Percentiles rank a stretch among this genome's conserved stretches.
Conservation (phyloP, 2,329 filamentous ascomycete species). For the Fusarium haematococcum region DNA sequence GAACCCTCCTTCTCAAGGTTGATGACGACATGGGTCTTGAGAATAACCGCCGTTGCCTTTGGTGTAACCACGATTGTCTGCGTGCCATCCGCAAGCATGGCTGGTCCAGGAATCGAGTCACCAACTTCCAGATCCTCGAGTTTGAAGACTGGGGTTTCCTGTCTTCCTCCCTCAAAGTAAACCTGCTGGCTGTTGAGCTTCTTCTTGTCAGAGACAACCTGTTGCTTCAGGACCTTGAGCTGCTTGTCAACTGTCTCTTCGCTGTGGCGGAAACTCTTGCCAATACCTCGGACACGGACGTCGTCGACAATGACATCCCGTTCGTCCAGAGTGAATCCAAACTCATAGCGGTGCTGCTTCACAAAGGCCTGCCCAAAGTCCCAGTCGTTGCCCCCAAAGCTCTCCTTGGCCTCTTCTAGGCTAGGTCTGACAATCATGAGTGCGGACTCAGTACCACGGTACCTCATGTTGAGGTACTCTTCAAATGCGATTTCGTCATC, state of each 20-base stretch:
- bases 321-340: conserved; percentile 87
- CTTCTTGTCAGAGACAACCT: conserved; percentile 68
- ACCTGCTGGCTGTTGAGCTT: conserved; percentile 76
- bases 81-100: conserved; percentile 86
- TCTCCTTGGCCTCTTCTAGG: conserved; percentile 68
- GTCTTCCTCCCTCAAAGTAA: conserved; percentile 85
- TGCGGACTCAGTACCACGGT: conserved; percentile 89
- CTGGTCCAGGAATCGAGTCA: conserved; percentile 80
- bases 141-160: conserved; percentile 85
- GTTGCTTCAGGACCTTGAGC: conserved; percentile 74
- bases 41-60: conserved; percentile 78
- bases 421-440: conserved; percentile 87
- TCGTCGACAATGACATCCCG: conserved; percentile 92
- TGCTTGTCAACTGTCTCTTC: conserved; percentile 89
- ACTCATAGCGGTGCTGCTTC: conserved; percentile 90
- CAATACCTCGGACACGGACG: conserved; percentile 87
- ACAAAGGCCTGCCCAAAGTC: conserved; percentile 88
- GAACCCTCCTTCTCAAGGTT: conserved; percentile 74
- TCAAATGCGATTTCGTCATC: conserved; percentile 83
- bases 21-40: conserved; percentile 90
- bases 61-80: conserved; percentile 95
- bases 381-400: conserved; percentile 76
- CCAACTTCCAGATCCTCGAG: conserved; percentile 80
- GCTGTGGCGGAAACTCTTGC: conserved; percentile 83
- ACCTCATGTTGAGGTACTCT: conserved; percentile 94